A percentile compares a stretch with the other conserved stretches of the same genome.
Conservation (phyloP, 1,284 basidiomycete species). For the Mycosarcoma maydis region DNA sequence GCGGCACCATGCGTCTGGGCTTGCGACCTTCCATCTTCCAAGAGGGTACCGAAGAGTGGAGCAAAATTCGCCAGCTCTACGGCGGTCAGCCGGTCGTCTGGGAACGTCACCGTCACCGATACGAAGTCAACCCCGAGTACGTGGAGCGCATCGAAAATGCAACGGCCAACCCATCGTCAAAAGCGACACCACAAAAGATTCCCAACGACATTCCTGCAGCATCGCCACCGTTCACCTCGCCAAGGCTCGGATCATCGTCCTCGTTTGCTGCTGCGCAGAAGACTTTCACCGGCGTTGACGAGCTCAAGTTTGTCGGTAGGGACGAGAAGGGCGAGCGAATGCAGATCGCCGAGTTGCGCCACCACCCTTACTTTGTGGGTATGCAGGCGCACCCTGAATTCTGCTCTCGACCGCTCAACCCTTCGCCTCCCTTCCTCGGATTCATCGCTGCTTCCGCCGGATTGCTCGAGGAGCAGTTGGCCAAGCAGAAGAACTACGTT, state of each 20-base stretch:
- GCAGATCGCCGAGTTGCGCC: conserved; percentile 89
- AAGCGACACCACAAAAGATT: conserved; percentile 26
- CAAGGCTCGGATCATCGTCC: conserved; percentile 22
- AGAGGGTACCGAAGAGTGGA: conserved; percentile 69
- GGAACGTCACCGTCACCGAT: conserved; percentile 97
- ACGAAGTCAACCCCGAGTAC: conserved; percentile 93
- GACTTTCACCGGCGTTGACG: conserved; percentile 25
- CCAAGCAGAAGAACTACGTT: conserved; percentile 72
- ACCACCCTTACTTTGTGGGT: conserved; percentile 93
- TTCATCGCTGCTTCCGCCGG: conserved; percentile 88
- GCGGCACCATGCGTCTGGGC: conserved; percentile 97
- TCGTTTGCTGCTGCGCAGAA: conserved; percentile 5
- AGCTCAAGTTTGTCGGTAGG: conserved; percentile 79
- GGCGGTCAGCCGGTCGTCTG: conserved; percentile 85
- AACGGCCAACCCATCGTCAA: conserved; percentile 41
- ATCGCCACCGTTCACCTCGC: conserved; percentile 38
- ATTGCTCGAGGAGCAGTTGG: conserved; percentile 78
- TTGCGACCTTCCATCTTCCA: conserved; percentile 92
- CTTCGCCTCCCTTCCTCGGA: conserved; percentile 95
- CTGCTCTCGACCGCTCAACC: conserved; percentile 97
- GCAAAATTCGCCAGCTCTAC: conserved; percentile 80
- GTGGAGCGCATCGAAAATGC: conserved; percentile 76
- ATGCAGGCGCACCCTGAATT: conserved; percentile 98
- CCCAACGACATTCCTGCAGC: conserved; percentile 35
- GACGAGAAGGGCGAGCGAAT: conserved; percentile 96